Base-by-base conservation (phyloP, 1,284 basidiomycete species). In the Puccinia novopanici region DNA sequence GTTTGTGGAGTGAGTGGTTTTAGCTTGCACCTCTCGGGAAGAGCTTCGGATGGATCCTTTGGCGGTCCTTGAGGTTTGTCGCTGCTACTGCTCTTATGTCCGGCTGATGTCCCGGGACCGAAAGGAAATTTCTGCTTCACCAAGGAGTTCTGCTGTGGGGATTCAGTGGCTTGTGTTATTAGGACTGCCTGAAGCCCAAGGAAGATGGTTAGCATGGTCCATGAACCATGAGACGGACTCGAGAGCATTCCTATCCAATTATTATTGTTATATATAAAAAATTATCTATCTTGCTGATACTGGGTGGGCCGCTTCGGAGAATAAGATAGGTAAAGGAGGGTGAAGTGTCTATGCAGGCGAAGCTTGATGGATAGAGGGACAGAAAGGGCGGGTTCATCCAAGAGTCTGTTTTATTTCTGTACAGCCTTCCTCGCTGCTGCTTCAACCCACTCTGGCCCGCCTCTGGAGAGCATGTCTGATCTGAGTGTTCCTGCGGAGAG, bases 1-100 rank as follows among this genome's bases (percentile, higher is more conserved):
- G 70, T 73, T 50, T 73, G 45, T 15, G 78, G 78, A 37, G 57
- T 52, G 24, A 80, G 59, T 37, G 78, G 68, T 10, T 63, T 57
- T 2, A 80, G 70, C n/a, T 71, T 72, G 37, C 78, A 80, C 24
- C n/a, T 27, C 24, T 57, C 42, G 6, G 34, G 57, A 0, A 80
- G 71, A 52, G 68, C 17, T 24, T 40, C 57, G 24, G 78, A 71
- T 19, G 78, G 70, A 55, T 80, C 78, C 57, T 55, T 61, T 2
- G 68, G 68, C 8, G 68, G 68, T 19, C 68, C 68, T n/a, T 71
- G 68, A 24, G 63, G 40, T 24, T 67, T 67, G 4, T 67, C 42
- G 13, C 13, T 45, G 40, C n/a, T 48, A 13, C 42, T 67, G 8
- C 63, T 55, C 15, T 24, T 59, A 9, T 34, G 55, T 42, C 42